phyloP scores from a whole-genome alignment of 179 eudicot genomes.

The Drosera spatulata region DNA sequence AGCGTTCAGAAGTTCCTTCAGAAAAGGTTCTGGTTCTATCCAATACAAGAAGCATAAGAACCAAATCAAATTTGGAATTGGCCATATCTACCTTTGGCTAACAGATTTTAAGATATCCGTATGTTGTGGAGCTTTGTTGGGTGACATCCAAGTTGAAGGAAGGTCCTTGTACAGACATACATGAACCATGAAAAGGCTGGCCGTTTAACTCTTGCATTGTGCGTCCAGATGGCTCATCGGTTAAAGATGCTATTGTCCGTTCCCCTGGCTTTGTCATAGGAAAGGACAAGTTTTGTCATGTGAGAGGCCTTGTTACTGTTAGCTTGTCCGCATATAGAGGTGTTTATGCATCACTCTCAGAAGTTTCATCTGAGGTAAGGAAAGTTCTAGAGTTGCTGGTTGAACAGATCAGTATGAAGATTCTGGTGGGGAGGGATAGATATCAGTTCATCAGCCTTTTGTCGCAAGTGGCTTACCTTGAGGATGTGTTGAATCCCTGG shows the following conservation, averaged over 20 bases:
- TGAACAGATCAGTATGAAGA: constrained; percentile 45
- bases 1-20: constrained; percentile 17
- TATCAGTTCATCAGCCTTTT: constrained; percentile 50
- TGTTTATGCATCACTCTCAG: constrained; percentile 53
- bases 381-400: constrained; percentile 76
- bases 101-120: constrained; percentile 82
- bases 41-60: constrained; percentile 33
- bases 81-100: constrained; percentile 68
- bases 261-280: constrained; percentile 32
- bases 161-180: constrained; percentile 62
- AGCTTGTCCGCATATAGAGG: constrained; percentile 89
- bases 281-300: constrained; percentile 47
- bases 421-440: constrained; percentile 70
- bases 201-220: constrained; percentile 86
- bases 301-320: constrained; percentile 76
- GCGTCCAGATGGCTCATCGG: constrained; percentile 42
- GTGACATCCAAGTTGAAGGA: constrained; percentile 84
- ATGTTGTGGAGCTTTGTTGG: constrained; percentile 98
- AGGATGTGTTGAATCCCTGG: constrained; percentile 86
- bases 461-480: constrained; percentile 88
- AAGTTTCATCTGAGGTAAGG: constrained; percentile 63
- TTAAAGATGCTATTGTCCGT: constrained; percentile 27
- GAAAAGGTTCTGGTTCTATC: constrained; percentile 13
- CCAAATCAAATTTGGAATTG: constrained; percentile 45
- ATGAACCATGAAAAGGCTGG: constrained; percentile 97